Percentiles rank a stretch among this genome's conserved stretches.
These are phyloP conservation scores for Malassezia obtusa DNA, from an alignment of 1,284 basidiomycete genomes.

Conservation along the genomic window DNA sequence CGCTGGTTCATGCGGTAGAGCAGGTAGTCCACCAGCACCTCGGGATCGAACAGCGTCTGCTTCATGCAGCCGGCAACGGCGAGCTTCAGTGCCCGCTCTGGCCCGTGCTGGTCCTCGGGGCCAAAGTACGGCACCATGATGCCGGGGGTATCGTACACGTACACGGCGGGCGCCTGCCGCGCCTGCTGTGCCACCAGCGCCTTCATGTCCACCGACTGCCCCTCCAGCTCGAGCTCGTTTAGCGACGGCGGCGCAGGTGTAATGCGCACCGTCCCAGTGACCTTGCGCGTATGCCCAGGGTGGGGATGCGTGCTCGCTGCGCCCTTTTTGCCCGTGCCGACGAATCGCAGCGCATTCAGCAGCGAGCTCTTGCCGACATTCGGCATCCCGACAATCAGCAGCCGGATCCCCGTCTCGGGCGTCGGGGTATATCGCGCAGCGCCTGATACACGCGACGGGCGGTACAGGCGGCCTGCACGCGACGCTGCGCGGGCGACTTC, in stretches of 20 bases:
- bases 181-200: conserved; percentile 57
- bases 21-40: conserved; percentile 74
- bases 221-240: conserved; percentile 5
- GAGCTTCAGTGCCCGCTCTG: conserved; percentile 83
- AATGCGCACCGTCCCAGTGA: conserved; percentile 44
- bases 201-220: conserved; percentile 9
- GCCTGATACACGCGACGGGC: conserved; percentile 30
- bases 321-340: conserved; percentile 76
- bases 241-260: conserved; percentile 24
- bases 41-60: conserved; percentile 76
- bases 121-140: conserved; percentile 97
- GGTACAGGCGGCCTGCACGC: conserved; percentile 1
- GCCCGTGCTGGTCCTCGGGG: conserved; percentile 61
- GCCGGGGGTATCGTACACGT: conserved; percentile 90
- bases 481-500: conserved; percentile 11
- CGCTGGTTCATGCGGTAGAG: conserved; percentile 71
- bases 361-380: conserved; percentile 96
- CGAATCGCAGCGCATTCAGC: conserved; percentile 78
- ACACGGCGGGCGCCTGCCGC: conserved; percentile 70
- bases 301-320: conserved; percentile 78
- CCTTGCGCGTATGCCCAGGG: conserved; percentile 52
- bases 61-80: conserved; percentile 83
- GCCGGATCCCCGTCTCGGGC: conserved; percentile 40
- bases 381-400: conserved; percentile 66
- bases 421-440: conserved; percentile 41